A percentile compares a stretch with the other conserved stretches of the same genome.
Conservation (phyloP, 768 basidiomycete species). For the Pleurotus cornucopiae region DNA sequence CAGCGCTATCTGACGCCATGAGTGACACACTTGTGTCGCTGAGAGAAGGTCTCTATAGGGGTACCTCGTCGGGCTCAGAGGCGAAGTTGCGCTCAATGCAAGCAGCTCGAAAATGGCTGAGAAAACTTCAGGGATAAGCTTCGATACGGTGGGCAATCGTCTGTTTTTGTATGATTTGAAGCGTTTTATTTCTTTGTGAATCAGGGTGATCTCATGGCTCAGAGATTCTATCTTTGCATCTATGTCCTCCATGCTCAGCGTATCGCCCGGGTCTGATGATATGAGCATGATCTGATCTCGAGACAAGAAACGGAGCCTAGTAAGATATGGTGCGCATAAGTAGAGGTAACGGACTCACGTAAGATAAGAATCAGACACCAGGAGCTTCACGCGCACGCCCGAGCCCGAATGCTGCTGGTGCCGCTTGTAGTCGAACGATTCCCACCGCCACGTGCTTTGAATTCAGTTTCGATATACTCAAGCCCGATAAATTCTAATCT, state of each 20-base stretch:
- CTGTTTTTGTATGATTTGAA: not conserved
- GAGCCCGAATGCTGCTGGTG: no score
- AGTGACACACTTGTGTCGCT: not conserved
- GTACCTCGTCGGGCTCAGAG: not conserved
- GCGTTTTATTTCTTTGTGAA: not conserved
- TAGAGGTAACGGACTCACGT: no score
- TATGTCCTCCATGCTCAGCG: not conserved
- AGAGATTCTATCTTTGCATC: not conserved
- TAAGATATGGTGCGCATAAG: no score
- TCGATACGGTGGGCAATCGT: not conserved
- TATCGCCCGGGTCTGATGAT: not conserved
- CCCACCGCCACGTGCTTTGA: no score
- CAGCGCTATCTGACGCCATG: not conserved
- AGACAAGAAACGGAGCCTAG: no score
- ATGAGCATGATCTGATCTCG: not conserved
- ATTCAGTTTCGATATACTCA: no score
- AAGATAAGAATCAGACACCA: no score
- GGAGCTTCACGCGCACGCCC: no score
- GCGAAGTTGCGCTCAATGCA: not conserved
- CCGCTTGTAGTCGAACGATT: no score
- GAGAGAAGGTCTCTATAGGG: not conserved
- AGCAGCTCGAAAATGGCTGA: not conserved
- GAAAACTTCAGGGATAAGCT: not conserved
- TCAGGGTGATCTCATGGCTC: not conserved
- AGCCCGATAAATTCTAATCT: no score